A percentile compares a stretch with the other conserved stretches of the same genome.
Evolutionary conservation across 2,329 filamentous ascomycete genomes (phyloP).

Genomic region (Penicillium sp.): DNA sequence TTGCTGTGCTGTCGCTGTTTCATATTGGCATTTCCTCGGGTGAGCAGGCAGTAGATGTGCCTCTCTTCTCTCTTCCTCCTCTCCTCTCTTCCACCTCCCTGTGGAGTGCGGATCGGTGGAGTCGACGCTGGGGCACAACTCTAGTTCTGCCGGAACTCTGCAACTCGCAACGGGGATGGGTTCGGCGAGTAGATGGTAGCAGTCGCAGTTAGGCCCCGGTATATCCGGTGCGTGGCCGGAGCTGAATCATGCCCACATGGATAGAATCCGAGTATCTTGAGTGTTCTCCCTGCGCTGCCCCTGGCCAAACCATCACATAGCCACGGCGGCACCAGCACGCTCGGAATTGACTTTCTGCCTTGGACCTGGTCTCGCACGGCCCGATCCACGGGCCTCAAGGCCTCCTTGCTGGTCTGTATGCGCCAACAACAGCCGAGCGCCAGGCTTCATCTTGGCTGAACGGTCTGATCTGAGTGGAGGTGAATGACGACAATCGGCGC

Average conservation of each 20-base stretch:
- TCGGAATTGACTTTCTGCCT: constrained; percentile 14
- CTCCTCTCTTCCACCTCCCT: not conserved
- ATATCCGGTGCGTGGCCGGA: not conserved
- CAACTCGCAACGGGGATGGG: constrained; percentile 14
- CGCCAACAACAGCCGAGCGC: not conserved
- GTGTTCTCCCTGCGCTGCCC: no score
- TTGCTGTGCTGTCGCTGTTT: no score
- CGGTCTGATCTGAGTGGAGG: not conserved
- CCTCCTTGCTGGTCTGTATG: constrained; percentile 3
- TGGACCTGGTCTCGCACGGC: constrained; percentile 15
- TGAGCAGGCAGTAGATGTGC: no score
- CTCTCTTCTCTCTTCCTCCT: not conserved
- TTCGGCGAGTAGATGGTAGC: no score
- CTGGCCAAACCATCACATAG: not conserved
- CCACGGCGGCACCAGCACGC: not conserved
- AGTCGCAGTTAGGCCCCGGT: constrained; percentile 1
- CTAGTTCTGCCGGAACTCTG: not conserved
- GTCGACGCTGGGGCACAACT: constrained; percentile 3
- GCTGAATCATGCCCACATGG: not conserved
- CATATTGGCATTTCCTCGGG: no score
- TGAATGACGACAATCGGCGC: not conserved
- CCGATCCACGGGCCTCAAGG: constrained; percentile 6
- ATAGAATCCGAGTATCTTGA: no score
- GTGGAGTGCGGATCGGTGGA: constrained; percentile 8
- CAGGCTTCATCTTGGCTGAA: not conserved